Evolutionary conservation across 768 basidiomycete species (phyloP), one percentile per base, ranked within the genome.

Genomic region (Tulasnella calospora): DNA sequence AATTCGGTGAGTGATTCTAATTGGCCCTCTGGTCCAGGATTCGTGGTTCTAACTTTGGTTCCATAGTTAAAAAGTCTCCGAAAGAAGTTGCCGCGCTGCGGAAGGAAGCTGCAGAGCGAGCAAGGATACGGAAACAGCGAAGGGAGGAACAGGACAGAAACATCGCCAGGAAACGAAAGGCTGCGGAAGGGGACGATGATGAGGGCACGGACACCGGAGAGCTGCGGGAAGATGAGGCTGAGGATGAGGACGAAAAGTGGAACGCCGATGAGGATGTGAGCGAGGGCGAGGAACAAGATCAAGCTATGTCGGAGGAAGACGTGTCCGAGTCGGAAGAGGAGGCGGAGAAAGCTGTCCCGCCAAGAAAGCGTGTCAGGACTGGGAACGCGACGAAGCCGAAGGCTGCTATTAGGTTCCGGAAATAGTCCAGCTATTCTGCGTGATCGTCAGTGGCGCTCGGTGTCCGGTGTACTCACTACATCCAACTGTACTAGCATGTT

Each of bases 101-200:
- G 82, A 89, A 89, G 35, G 89, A 91, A 35, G 94, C 96, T 82
- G 92, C 90, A 2, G 92, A 90, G 33, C 93, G 92, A 82, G 91
- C 90, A 80, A 92, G 88, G 83, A 83, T 94, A 67, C 89, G 90
- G 80, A 91, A 92, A 81, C 88, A 94, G 81, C 88, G 96, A 80
- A 87, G 92, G 81, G 92, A 93, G 79, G 94, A 98, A 83, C 98
- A 99, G 83, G 96, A 95, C 83, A 88, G 89, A 76, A 99, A 99
- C 84, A 94, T 99, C 7, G 88, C 89, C 71, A 88, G 92, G 71
- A 99, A 99, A 86, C 92, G 92, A 84, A 88, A 86, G 80, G 79
- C 70, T 80, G 83, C 81, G 78, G 82, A 82, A 80, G 81, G 46
- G 74, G 79, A 73, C 41, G 82, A 74, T 77, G 80, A 79, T 80